Evolutionary conservation across 805 yeast species (phyloP).

Genomic region (Candida mattraensis): DNA sequence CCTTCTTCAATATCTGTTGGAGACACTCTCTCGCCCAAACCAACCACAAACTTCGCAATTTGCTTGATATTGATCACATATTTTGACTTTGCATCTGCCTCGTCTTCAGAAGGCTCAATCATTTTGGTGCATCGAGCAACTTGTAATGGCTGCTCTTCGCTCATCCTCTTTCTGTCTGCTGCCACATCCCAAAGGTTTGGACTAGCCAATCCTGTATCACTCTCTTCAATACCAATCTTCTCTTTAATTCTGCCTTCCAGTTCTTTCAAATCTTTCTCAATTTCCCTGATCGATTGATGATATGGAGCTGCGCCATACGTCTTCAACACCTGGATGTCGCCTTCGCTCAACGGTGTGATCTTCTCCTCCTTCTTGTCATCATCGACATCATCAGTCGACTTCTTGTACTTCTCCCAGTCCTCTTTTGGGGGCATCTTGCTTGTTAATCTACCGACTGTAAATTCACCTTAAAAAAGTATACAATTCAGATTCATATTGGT

Average conservation of each 20-base stretch:
- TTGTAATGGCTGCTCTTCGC: constrained; percentile 93
- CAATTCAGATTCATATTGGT: constrained; percentile 1
- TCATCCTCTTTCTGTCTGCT: constrained; percentile 92
- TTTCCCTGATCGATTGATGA: constrained; percentile 72
- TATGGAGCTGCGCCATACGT: constrained; percentile 98
- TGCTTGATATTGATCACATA: constrained; percentile 97
- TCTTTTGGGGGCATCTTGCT: constrained; percentile 87
- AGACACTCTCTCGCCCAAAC: constrained; percentile 92
- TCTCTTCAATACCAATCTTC: constrained; percentile 89
- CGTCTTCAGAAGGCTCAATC: constrained; percentile 57
- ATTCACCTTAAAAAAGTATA: neutral
- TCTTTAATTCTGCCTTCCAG: constrained; percentile 89
- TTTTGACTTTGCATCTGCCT: constrained; percentile 76
- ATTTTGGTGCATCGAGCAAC: constrained; percentile 99
- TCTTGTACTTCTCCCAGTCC: constrained; percentile 96
- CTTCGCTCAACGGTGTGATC: constrained; percentile 86
- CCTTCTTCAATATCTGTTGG: constrained; percentile 99
- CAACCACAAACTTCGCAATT: constrained; percentile 96
- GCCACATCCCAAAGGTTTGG: constrained; percentile 97
- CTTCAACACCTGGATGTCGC: constrained; percentile 95
- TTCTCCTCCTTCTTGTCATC: constrained; percentile 63
- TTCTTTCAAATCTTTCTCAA: constrained; percentile 83
- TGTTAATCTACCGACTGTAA: too few relatives aligned
- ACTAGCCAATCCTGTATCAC: constrained; percentile 97
- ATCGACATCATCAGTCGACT: constrained; percentile 69